Base-by-base conservation (phyloP, 2,329 filamentous ascomycete species). In the Geosmithia flava region DNA sequence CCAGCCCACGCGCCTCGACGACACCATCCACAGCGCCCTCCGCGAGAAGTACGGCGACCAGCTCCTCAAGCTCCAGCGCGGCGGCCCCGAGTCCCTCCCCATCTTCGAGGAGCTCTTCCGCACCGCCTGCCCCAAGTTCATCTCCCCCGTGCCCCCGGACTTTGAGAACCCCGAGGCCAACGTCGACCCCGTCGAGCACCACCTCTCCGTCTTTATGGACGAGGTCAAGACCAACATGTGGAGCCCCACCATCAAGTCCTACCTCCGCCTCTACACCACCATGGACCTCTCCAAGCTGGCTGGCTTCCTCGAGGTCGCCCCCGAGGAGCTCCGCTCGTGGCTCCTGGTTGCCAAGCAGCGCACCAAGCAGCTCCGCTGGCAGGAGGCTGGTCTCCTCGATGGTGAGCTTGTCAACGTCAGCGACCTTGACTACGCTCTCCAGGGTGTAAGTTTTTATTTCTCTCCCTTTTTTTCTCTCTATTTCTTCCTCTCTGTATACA, bases 171-270 rank as follows among this genome's bases (percentile, higher is more conserved):
- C 93, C 53, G 83, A 90, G 68, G 71, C 90, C 70, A 98, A 98
- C 75, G 77, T 97, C 59, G 93, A 98, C 72, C 93, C 93, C 42
- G 81, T 96, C 56, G 91, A 98, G 73, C 93, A 98, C 76, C 91
- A 98, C 71, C 81, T 95, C 55, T 77, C 86, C 60, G 85, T 98
- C 71, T 98, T 98, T 77, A 97, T 98, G 91, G 90, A 96, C 58
- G 93, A 98, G 75, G 91, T 98, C 68, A 95, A 95, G 81, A 96
- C 88, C 71, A 97, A 95, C 71, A 93, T 98, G 80, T 95, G 82
- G 82, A 91, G 87, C 66, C 93, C 93, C 43, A 96, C 90, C 44
- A 86, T 98, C 66, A 95, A 95, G 77, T 96, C 90, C 53, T 98
- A 98, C 75, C 81, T 98, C 57, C 93, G 95, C 66, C 85, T 98